phyloP scores from a whole-genome alignment of 2,329 filamentous ascomycete species.

The Amauroascus niger region DNA sequence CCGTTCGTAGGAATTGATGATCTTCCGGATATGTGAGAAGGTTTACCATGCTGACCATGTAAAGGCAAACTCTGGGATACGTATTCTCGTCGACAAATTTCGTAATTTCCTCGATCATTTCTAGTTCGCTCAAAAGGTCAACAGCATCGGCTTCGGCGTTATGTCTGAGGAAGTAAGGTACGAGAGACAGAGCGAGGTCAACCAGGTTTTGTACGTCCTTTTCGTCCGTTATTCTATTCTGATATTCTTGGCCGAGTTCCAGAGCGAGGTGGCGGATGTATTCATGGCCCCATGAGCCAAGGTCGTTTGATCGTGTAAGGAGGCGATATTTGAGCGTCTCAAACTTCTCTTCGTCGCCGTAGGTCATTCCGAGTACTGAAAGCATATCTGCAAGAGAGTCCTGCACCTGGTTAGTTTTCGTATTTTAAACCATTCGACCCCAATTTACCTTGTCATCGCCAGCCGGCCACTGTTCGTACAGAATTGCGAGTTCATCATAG shows the following conservation, averaged over 20 bases:
- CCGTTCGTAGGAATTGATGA: slow-evolving; percentile 84
- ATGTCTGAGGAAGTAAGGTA: slow-evolving; percentile 91
- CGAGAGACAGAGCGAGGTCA: slow-evolving; percentile 70
- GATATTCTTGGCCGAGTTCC: slow-evolving; percentile 91
- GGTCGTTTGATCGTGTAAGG: slow-evolving; percentile 79
- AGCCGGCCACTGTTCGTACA: slow-evolving; percentile 81
- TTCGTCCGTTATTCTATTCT: slow-evolving; percentile 74
- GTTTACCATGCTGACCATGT: slow-evolving; percentile 99
- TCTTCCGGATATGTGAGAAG: slow-evolving; percentile 96
- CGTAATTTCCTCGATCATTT: slow-evolving; percentile 88
- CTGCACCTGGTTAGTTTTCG: slow-evolving; percentile 28
- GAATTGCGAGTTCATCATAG: slow-evolving; percentile 77
- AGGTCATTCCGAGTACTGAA: slow-evolving; percentile 97
- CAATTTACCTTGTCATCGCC: slow-evolving; percentile 67
- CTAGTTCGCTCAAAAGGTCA: slow-evolving; percentile 90
- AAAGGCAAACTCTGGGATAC: slow-evolving; percentile 84
- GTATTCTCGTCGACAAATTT: slow-evolving; percentile 89
- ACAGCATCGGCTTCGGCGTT: slow-evolving; percentile 98
- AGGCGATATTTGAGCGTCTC: slow-evolving; percentile 95
- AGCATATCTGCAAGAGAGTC: slow-evolving; percentile 82
- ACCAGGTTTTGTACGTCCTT: slow-evolving; percentile 74
- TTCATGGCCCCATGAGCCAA: slow-evolving; percentile 96
- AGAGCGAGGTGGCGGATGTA: slow-evolving; percentile 92
- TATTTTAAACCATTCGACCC: background rate
- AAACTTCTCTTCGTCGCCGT: slow-evolving; percentile 88